These are phyloP conservation scores for Closterium sp. DNA, from an alignment of 139 green algal genomes.

Conservation along the genomic window DNA sequence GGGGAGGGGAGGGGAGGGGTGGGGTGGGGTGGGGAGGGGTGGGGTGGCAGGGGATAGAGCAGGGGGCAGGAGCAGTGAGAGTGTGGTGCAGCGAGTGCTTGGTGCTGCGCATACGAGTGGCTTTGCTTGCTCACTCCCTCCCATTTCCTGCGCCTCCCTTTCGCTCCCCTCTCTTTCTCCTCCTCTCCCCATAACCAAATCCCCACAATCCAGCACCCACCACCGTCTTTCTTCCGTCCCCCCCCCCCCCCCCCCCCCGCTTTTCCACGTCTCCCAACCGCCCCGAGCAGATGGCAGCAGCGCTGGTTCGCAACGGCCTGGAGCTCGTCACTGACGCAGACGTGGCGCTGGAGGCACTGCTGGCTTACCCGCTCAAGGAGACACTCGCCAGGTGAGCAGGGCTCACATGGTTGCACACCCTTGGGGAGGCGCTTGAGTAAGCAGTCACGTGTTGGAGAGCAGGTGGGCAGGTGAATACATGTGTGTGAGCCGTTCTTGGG, in stretches of 20 bases:
- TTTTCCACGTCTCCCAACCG: not conserved
- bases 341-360: conserved; percentile 63
- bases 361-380: conserved; percentile 85
- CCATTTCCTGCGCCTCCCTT: not conserved
- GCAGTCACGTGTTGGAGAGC: too few species aligned
- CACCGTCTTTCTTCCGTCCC: not conserved
- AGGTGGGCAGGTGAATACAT: too few species aligned
- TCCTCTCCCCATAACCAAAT: too few species aligned
- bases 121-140: not conserved
- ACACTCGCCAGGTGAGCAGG: conserved; percentile 61
- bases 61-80: not conserved
- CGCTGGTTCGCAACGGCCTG: conserved; percentile 39
- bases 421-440: too few species aligned
- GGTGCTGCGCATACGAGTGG: not conserved
- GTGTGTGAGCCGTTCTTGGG: too few species aligned
- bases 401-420: too few species aligned
- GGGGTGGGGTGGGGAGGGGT: not conserved
- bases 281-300: conserved; percentile 15
- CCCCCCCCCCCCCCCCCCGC: too few species aligned
- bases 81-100: not conserved
- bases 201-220: too few species aligned
- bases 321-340: conserved; percentile 70
- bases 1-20: not conserved
- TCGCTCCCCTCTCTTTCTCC: not conserved
- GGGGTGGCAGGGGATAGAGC: not conserved